phyloP scores from a whole-genome alignment of 1,284 basidiomycete species.

The Peniophora sp. region DNA sequence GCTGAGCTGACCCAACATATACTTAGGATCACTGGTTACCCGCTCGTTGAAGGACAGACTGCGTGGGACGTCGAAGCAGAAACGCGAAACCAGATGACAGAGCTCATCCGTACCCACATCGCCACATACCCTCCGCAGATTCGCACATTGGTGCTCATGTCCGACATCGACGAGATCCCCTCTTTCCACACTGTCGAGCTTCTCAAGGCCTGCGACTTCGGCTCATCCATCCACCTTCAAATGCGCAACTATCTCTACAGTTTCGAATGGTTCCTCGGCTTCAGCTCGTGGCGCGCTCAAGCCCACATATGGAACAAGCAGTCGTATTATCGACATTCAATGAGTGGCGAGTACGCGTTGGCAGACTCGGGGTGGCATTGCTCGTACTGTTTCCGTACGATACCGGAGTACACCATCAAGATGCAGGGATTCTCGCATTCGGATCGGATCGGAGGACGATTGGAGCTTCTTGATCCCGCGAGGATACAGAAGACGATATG shows the following conservation, averaged over 20 bases:
- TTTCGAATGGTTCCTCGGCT: slow-evolving; percentile 53
- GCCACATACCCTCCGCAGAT: slow-evolving; percentile 14
- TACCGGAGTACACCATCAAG: slow-evolving; percentile 54
- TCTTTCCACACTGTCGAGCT: slow-evolving; percentile 47
- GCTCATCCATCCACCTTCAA: slow-evolving; percentile 49
- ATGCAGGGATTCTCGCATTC: slow-evolving; percentile 61
- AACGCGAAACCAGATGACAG: slow-evolving; percentile 34
- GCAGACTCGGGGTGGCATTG: slow-evolving; percentile 58
- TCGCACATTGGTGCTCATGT: slow-evolving; percentile 50
- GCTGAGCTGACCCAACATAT: no score
- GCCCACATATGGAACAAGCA: slow-evolving; percentile 36
- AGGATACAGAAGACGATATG: slow-evolving; percentile 57
- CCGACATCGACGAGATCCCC: slow-evolving; percentile 67
- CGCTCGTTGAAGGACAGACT: slow-evolving; percentile 10
- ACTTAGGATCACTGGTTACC: slow-evolving; percentile 14
- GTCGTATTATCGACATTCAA: slow-evolving; percentile 47
- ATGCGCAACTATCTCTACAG: slow-evolving; percentile 60
- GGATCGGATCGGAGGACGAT: slow-evolving; percentile 49
- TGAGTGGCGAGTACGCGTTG: slow-evolving; percentile 42
- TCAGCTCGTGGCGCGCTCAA: slow-evolving; percentile 48
- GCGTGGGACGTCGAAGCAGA: slow-evolving; percentile 29
- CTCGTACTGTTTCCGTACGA: slow-evolving; percentile 58
- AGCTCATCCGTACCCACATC: slow-evolving; percentile 31
- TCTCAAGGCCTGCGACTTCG: slow-evolving; percentile 51
- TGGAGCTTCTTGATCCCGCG: slow-evolving; percentile 38